Base-by-base conservation (phyloP, 208 protist species). In the Acanthamoeba royreba region DNA sequence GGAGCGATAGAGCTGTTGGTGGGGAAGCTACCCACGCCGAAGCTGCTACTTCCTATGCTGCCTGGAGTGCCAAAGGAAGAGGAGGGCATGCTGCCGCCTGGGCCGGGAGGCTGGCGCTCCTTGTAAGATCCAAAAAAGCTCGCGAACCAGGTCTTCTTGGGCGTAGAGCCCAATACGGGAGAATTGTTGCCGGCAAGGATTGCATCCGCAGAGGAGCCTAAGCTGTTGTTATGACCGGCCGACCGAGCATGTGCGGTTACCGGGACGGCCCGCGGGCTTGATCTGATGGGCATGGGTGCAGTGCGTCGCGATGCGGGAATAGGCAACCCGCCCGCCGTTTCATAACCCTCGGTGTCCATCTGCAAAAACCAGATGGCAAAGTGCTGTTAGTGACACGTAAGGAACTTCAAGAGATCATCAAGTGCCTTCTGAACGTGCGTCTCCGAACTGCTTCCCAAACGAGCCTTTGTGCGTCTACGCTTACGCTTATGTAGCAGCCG, bases 401-500 rank as follows among this genome's bases (percentile, higher is more conserved):
- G 33, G 55, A 22, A 66, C 19, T 7, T 63, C 2, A 0, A 19
- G 58, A 4, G 22, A 4, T 42, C 4, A 69, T 22, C 40, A 8
- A n/a, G 5, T 69, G 40, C 58, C 58, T 69, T 69, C 28, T 69
- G 58, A 15, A 69, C 28, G 58, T 69, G 58, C 5, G 31, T 25
- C 52, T 17, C 25, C 52, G 17, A 33, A 52, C 43, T 33, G 38
- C 38, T 42, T 1, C 22, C n/a, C 22, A 25, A 25, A 15, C 42
- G 42, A 25, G 28, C 72, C 43, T 83, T 83, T 33, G 72, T 49
- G 43, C 35, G 72, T 33, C 72, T 33, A 4, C 47, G 47, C 69
- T 93, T 93, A 7, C 89, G 89, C 47, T 93, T 49, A 13, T 31
- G 19, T 31, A 93, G 61, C 22, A 93, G 33, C 25, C 25, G 89